Conservation (phyloP, 2,329 filamentous ascomycete species). For the Penicillium digitatum region DNA sequence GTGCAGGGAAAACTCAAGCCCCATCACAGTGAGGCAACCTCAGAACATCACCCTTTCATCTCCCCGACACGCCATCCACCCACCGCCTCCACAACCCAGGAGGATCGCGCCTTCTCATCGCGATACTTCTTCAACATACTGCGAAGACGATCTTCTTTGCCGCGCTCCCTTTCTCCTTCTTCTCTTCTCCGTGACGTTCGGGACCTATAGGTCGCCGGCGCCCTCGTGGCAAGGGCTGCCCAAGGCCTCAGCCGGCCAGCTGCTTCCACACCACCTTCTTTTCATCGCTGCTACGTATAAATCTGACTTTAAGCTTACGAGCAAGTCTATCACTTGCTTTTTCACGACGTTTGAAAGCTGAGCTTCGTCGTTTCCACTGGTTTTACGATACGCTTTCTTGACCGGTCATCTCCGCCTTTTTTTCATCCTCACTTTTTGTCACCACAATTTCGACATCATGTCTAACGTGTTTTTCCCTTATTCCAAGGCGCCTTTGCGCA, state of each 20-base stretch:
- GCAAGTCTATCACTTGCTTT: constrained; percentile 15
- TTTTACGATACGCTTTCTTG: constrained; percentile 10
- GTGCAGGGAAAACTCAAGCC: constrained; percentile 39
- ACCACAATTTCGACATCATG: constrained; percentile 59
- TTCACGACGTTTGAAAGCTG: constrained; percentile 17
- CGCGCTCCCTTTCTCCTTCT: constrained; percentile 28
- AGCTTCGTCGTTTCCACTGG: constrained; percentile 15
- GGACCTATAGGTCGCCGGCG: constrained; percentile 40
- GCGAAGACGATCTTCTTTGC: constrained; percentile 26
- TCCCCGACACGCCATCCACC: constrained; percentile 34
- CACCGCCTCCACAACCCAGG: constrained; percentile 27
- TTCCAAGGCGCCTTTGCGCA: constrained; percentile 93
- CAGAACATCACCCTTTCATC: constrained; percentile 43
- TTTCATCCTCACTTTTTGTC: constrained; percentile 12
- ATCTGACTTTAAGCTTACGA: constrained; percentile 10
- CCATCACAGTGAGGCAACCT: constrained; percentile 41
- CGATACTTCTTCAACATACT: constrained; percentile 35
- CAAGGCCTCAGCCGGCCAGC: constrained; percentile 44
- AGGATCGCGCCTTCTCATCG: constrained; percentile 43
- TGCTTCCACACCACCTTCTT: constrained; percentile 31
- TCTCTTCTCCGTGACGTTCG: constrained; percentile 35
- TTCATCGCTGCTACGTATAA: constrained; percentile 30
- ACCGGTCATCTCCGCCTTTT: constrained; percentile 10
- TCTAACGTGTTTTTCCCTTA: constrained; percentile 86
- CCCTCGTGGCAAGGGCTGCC: constrained; percentile 49